A percentile compares a stretch with the other conserved stretches of the same genome.
Conservation (phyloP, 208 protist species). For the Acanthamoeba healyi region DNA sequence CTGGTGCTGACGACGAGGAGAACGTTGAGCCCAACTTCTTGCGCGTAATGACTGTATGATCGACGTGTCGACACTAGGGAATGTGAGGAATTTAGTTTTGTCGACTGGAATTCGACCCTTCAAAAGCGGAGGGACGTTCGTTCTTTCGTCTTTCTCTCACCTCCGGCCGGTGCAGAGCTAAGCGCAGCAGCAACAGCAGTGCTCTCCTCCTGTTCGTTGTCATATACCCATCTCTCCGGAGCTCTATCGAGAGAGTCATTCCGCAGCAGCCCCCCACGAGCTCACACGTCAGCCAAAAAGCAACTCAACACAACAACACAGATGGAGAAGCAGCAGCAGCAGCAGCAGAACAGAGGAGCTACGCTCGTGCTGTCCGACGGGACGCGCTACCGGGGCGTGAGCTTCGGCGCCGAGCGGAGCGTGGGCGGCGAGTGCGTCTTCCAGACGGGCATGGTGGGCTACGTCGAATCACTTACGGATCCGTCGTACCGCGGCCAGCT, state of each 20-base stretch:
- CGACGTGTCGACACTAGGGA: not conserved
- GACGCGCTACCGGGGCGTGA: conserved; percentile 94
- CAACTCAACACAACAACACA: not conserved
- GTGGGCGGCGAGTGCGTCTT: conserved; percentile 92
- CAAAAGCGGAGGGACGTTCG: not conserved
- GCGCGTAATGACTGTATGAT: no score
- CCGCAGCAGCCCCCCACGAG: not conserved
- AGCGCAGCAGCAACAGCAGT: no score
- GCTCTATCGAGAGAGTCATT: not conserved
- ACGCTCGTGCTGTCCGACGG: conserved; percentile 96
- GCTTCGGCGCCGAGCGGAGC: conserved; percentile 95
- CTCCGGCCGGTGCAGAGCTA: conserved; percentile 23
- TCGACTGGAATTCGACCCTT: not conserved
- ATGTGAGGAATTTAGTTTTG: not conserved
- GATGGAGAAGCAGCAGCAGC: not conserved
- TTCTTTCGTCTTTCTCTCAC: conserved; percentile 57
- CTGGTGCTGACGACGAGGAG: no score
- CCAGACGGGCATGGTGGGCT: conserved; percentile 93
- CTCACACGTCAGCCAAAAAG: not conserved
- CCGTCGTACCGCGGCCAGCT: conserved; percentile 98
- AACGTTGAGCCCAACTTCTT: no score
- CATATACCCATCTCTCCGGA: not conserved
- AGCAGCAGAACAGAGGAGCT: conserved; percentile 28
- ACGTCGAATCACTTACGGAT: conserved; percentile 95
- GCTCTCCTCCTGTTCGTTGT: not conserved